Evolutionary conservation across 495 filamentous ascomycete species (phyloP), one percentile per base, ranked within the genome.

Genomic region (Thozetella sp.): DNA sequence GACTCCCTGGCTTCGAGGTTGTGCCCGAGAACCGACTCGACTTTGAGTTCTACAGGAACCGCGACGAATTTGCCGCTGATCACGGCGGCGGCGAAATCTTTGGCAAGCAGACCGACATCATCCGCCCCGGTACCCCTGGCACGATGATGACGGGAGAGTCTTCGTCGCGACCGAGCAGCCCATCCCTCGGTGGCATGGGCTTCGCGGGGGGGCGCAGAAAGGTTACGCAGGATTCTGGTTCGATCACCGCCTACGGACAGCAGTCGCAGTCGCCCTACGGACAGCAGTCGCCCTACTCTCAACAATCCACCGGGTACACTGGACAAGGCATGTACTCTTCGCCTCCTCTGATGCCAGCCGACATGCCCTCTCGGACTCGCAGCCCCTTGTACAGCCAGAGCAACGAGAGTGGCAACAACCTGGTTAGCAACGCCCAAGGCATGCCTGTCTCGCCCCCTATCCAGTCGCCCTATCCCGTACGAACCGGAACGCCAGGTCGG

Each of bases 1-100:
- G 75, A 10, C 48, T 80, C 1, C 80, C 80, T 0, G 85, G 84
- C 10, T 97, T 97, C 75, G 94, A 97, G 72, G 84, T 97, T 55
- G 93, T 99, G 2, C 86, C 89, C 0, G 95, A 97, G 66, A 85
- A 83, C 53, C 86, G 92, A n/a, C 89, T 97, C 62, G 94, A 99
- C 66, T 97, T 98, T 67, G 86, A 88, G 52, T 93, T 93, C 73
- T 97, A 86, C 80, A 97, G 96, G 73, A 84, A 95, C 65, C 86
- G 92, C 0, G 82, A 88, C 15, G 93, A 97, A 62, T 99, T 99
- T 78, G 85, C 86, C 1, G 90, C 91, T 10, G 93, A 96, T 51
- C 88, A 91, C 64, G 93, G 92, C 20, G 94, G 91, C 11, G 88
- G 90, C 23, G 83, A 84, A 50, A 82, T 93, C 17, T 93, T 88